A percentile compares a stretch with the other conserved stretches of the same genome.
Evolutionary conservation across 768 basidiomycete species (phyloP).

Genomic region (Boletus rubroflammeus): DNA sequence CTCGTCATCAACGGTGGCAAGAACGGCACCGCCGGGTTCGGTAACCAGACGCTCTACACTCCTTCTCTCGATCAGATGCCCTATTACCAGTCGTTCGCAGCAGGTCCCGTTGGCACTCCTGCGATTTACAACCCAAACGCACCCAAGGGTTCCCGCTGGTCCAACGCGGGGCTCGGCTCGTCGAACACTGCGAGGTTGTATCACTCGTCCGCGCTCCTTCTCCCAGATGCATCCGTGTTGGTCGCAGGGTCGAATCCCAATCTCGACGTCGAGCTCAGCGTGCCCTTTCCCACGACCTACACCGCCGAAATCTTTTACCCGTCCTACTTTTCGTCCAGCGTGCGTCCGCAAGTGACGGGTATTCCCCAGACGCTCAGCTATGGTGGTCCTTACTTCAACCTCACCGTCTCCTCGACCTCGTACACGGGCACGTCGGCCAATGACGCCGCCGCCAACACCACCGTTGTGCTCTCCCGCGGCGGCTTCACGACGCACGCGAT

Average conservation of each 20-base stretch:
- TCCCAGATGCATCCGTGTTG: conserved; percentile 82
- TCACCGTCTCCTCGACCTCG: conserved; percentile 61
- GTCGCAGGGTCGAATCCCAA: conserved; percentile 95
- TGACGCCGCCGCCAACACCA: conserved; percentile 67
- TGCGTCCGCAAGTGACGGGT: conserved; percentile 66
- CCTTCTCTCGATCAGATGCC: conserved; percentile 52
- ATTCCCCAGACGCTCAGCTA: conserved; percentile 76
- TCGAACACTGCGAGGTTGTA: conserved; percentile 79
- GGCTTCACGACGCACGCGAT: conserved; percentile 85
- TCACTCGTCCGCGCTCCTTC: conserved; percentile 87
- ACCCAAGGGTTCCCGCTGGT: conserved; percentile 71
- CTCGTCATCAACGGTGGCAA: conserved; percentile 77
- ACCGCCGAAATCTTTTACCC: conserved; percentile 90
- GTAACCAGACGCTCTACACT: conserved; percentile 49
- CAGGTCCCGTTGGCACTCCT: conserved; percentile 76
- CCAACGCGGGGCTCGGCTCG: conserved; percentile 55
- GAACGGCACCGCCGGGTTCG: conserved; percentile 89
- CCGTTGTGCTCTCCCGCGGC: conserved; percentile 74
- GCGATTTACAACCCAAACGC: conserved; percentile 79
- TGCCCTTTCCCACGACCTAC: conserved; percentile 72
- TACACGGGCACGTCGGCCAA: conserved; percentile 62
- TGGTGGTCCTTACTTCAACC: conserved; percentile 77
- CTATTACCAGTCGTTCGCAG: conserved; percentile 67
- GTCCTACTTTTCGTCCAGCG: conserved; percentile 68
- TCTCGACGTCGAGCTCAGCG: conserved; percentile 67